These are phyloP conservation scores for Dionaea muscipula DNA, from an alignment of 179 eudicot species.

Conservation along the genomic window DNA sequence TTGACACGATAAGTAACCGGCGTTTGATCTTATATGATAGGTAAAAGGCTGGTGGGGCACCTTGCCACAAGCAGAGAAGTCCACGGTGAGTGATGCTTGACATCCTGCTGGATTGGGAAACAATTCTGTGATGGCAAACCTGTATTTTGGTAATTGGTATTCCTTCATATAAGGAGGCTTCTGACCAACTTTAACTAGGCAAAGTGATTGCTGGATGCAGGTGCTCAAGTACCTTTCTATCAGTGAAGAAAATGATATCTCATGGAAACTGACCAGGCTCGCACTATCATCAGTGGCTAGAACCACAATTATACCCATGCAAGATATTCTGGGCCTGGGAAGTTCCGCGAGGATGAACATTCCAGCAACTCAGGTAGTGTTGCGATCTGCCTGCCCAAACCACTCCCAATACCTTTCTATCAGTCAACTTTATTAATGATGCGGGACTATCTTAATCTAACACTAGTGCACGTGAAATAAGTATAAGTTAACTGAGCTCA, in stretches of 20 bases:
- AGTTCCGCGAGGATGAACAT: slow-evolving; percentile 88
- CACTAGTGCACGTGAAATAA: background rate
- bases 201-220: slow-evolving; percentile 34
- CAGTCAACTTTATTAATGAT: too few species aligned
- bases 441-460: background rate
- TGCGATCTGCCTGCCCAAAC: too few species aligned
- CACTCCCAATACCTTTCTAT: background rate
- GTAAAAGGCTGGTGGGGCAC: slow-evolving; percentile 86
- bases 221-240: slow-evolving; percentile 57
- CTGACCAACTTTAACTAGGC: background rate
- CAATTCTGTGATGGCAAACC: too few species aligned
- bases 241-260: slow-evolving; percentile 37
- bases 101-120: too few species aligned
- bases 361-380: slow-evolving; percentile 85
- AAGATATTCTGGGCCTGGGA: slow-evolving; percentile 76
- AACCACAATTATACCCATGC: slow-evolving; percentile 85
- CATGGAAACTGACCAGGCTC: slow-evolving; percentile 67
- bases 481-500: too few species aligned
- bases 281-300: slow-evolving; percentile 75
- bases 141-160: too few species aligned
- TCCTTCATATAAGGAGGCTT: background rate
- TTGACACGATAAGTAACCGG: too few species aligned
- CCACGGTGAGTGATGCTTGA: slow-evolving; percentile 37
- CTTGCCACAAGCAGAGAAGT: slow-evolving; percentile 58
- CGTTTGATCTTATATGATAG: slow-evolving; percentile 17